A percentile compares a stretch with the other conserved stretches of the same genome.
These are phyloP conservation scores for Isatis lusitanica DNA, from an alignment of 441 rosid species.

Conservation along the genomic window DNA sequence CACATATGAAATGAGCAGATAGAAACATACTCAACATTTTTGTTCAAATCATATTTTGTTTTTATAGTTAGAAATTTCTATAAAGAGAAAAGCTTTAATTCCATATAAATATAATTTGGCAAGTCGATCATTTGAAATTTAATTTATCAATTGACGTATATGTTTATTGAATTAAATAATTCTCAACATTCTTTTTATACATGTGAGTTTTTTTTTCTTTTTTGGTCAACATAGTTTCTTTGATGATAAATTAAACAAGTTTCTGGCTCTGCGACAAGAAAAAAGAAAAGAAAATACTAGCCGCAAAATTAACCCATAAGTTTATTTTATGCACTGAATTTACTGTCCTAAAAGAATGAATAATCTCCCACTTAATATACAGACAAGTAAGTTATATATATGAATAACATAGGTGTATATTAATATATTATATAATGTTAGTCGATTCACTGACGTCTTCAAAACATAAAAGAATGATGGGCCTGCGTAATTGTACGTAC, in stretches of 20 bases:
- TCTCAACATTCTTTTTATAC: neutral
- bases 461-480: constrained; percentile 5
- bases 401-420: neutral
- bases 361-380: neutral
- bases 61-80: no score
- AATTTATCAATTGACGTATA: neutral
- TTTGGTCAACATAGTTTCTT: no score
- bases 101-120: neutral
- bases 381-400: no score
- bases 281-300: neutral
- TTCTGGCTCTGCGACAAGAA: neutral
- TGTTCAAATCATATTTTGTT: no score
- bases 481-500: constrained; percentile 28
- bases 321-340: neutral
- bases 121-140: neutral
- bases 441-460: constrained; percentile 9
- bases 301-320: no score
- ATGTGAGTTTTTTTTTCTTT: neutral
- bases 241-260: neutral
- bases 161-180: neutral
- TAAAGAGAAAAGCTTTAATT: no score
- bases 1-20: no score
- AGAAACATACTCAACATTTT: no score
- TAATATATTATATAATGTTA: neutral
- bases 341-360: constrained; percentile 7